Evolutionary conservation across 352 stramenopile genomes (phyloP), one percentile per base, ranked within the genome.

Genomic region (Phytophthora quininea): DNA sequence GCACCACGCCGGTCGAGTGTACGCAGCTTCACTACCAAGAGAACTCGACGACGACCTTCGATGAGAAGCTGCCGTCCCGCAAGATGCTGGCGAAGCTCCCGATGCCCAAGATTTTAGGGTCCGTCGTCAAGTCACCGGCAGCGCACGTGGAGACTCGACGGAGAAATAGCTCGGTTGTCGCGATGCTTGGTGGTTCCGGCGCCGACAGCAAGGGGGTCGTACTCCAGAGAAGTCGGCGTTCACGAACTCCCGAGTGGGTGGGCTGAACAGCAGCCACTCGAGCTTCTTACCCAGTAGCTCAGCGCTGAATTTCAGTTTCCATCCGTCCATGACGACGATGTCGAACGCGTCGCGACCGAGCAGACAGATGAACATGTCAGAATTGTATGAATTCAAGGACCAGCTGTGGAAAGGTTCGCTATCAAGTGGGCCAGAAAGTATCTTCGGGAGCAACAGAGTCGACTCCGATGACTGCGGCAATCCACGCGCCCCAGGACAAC

Each of bases 371-470:
- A 74, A 74, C 30, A 64, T 62, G 30, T 27, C 75, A 7, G 73
- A 84, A 30, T 55, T 84, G 19, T 68, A 81, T 30, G 57, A 81
- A 47, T 59, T 84, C 27, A 81, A 77, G 42, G 76, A 84, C 7
- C 75, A 68, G 12, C 33, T 84, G 1, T 81, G 64, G 61, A 76
- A 76, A 42, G 58, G 43, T 27, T 82, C 74, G 3, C 58, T 81
- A 49, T 62, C 57, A 6, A 67, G 40, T 29, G 29, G 47, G 45
- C 58, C 60, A 38, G 54, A 31, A 31, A 60, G 37, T 4, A 38
- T 12, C 33, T 35, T 66, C 14, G 55, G 45, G n/a, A 40, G 19
- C 5, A 58, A 37, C 4, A 11, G 19, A 50, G 38, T 40, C 15
- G 69, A 67, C 14, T 69, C 61, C n/a, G 69, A 51, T 1, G 69